Percentiles rank a stretch among this genome's conserved stretches.
Conservation (phyloP, 257 asterid species). For the Osmanthus fragrans region DNA sequence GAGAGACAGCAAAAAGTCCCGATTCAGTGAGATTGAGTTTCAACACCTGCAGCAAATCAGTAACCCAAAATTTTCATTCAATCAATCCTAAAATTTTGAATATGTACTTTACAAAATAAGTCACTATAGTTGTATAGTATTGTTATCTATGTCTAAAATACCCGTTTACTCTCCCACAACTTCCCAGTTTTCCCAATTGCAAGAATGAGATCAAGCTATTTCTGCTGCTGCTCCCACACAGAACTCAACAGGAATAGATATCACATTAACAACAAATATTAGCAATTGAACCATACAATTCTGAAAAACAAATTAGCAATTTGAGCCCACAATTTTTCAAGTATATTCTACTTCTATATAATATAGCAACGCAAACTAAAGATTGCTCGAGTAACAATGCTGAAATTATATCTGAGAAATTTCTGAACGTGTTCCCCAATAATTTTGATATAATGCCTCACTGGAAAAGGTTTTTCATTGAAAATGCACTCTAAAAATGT, state of each 20-base stretch:
- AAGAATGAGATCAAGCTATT: conserved; percentile 74
- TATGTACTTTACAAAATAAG: not conserved
- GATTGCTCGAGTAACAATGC: too few species aligned
- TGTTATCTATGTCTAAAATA: not conserved
- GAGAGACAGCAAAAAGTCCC: conserved; percentile 67
- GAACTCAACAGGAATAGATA: conserved; percentile 8
- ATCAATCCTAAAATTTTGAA: not conserved
- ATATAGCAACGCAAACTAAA: too few species aligned
- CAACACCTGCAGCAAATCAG: conserved; percentile 60
- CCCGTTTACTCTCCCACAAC: conserved; percentile 25
- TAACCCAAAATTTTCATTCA: conserved; percentile 19
- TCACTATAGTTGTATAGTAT: not conserved
- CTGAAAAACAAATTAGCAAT: not conserved
- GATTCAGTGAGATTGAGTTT: conserved; percentile 82
- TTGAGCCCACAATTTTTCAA: too few species aligned
- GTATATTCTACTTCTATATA: too few species aligned
- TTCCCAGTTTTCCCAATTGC: conserved; percentile 38
- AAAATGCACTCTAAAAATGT: too few species aligned
- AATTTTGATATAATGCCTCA: too few species aligned
- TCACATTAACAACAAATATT: too few species aligned
- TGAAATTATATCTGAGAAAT: too few species aligned
- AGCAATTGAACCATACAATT: too few species aligned
- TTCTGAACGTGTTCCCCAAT: not conserved
- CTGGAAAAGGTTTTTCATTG: not conserved
- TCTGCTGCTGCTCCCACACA: conserved; percentile 77